Conservation (phyloP, 2,329 filamentous ascomycete genomes). For the Allantophomopsis cytisporea region DNA sequence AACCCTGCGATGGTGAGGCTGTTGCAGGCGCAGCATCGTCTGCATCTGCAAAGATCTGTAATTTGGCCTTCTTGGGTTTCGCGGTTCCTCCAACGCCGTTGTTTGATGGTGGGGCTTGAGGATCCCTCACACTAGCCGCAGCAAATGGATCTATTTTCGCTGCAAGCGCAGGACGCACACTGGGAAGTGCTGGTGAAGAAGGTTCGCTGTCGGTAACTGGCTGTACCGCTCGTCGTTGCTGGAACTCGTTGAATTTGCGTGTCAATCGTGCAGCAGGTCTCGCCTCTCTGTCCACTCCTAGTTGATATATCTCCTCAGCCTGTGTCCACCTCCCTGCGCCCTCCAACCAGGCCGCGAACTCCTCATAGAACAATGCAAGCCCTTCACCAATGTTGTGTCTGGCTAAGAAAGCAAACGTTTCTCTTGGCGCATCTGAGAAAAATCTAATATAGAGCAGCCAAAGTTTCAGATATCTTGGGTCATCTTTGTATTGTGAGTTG, state of each 20-base stretch:
- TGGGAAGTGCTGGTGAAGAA: slow-evolving; percentile 75
- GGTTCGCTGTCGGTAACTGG: slow-evolving; percentile 52
- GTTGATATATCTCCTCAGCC: slow-evolving; percentile 83
- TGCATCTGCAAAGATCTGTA: slow-evolving; percentile 69
- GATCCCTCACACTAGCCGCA: slow-evolving; percentile 37
- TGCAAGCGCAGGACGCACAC: slow-evolving; percentile 68
- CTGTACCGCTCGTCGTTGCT: slow-evolving; percentile 59
- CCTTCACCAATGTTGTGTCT: slow-evolving; percentile 78
- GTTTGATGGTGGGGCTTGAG: slow-evolving; percentile 47
- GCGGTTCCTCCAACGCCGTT: slow-evolving; percentile 34
- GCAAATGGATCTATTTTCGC: slow-evolving; percentile 78
- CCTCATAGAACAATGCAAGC: slow-evolving; percentile 89
- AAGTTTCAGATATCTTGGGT: slow-evolving; percentile 81
- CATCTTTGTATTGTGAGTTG: slow-evolving; percentile 85
- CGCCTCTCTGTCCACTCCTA: slow-evolving; percentile 82
- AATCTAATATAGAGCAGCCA: slow-evolving; percentile 92
- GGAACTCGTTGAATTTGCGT: slow-evolving; percentile 88
- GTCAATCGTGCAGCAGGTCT: slow-evolving; percentile 67
- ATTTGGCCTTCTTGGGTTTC: slow-evolving; percentile 64
- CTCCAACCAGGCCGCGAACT: slow-evolving; percentile 91
- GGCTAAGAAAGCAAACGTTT: slow-evolving; percentile 83
- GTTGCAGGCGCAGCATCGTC: slow-evolving; percentile 40
- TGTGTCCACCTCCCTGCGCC: slow-evolving; percentile 72
- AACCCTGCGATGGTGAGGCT: slow-evolving; percentile 52
- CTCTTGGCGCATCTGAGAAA: slow-evolving; percentile 85